Evolutionary conservation across 257 asterid genomes (phyloP).

Genomic region (Rehmannia glutinosa): DNA sequence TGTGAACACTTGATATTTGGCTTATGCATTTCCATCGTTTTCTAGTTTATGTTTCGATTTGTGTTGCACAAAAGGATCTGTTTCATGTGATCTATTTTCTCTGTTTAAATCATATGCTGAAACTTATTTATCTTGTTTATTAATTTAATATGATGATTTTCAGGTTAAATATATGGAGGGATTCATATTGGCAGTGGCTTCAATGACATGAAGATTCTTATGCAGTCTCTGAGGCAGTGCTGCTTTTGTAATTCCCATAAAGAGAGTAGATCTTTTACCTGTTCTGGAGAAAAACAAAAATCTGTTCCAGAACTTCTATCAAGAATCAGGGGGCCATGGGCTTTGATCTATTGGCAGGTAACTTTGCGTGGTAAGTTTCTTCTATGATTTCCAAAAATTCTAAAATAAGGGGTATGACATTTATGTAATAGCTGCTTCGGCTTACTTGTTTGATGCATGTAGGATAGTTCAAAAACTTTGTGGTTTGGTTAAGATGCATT

Average conservation of each 20-base stretch:
- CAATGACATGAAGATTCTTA: slow-evolving; percentile 77
- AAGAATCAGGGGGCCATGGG: slow-evolving; percentile 94
- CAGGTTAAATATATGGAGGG: slow-evolving; percentile 95
- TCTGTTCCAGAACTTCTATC: slow-evolving; percentile 77
- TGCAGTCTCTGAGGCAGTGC: slow-evolving; percentile 64
- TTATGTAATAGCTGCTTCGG: slow-evolving; percentile 10
- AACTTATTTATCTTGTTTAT: slow-evolving; percentile 1
- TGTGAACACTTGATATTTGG: no score
- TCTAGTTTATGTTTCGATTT: no score
- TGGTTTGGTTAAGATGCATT: slow-evolving; percentile 99
- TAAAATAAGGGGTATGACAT: slow-evolving; percentile 1
- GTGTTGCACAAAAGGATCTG: no score
- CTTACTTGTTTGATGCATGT: slow-evolving; percentile 30
- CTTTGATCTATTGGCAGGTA: slow-evolving; percentile 98
- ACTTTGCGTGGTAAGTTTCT: slow-evolving; percentile 79
- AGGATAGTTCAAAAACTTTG: slow-evolving; percentile 78
- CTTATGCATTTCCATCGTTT: no score
- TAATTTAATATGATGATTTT: not conserved
- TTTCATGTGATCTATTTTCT: not conserved
- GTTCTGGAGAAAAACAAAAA: slow-evolving; percentile 36
- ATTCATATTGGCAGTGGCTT: slow-evolving; percentile 39
- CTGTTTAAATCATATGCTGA: not conserved
- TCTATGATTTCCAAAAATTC: slow-evolving; percentile 19
- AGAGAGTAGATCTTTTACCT: slow-evolving; percentile 23
- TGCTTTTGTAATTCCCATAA: slow-evolving; percentile 47